Conservation (phyloP, 768 basidiomycete species). For the Rhodotorula babjevae region DNA sequence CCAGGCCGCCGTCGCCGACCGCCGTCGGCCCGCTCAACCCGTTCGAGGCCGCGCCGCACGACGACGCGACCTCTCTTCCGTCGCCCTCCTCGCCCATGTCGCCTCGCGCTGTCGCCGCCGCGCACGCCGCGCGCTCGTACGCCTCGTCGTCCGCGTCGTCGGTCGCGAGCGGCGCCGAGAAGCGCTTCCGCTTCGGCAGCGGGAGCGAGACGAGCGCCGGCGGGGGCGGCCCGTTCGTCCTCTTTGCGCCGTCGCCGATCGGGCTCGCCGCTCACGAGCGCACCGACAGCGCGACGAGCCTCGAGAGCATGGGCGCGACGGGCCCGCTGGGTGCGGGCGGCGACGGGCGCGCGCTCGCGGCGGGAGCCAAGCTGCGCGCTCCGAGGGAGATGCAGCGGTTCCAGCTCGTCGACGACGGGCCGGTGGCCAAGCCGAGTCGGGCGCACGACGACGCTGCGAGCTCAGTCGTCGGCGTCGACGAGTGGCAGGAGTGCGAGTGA, state of each 20-base stretch:
- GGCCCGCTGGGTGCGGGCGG: not conserved
- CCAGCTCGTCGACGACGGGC: not conserved
- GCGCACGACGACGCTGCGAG: not conserved
- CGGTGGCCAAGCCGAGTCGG: not conserved
- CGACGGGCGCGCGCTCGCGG: not conserved
- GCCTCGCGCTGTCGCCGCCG: not conserved
- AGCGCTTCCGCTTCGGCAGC: conserved; percentile 2
- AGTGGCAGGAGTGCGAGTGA: conserved; percentile 24
- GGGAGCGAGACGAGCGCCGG: conserved; percentile 1
- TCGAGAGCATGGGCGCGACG: conserved; percentile 11
- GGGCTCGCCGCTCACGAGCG: not conserved
- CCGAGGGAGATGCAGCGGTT: not conserved
- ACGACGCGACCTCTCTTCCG: not conserved
- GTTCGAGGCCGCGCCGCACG: not conserved
- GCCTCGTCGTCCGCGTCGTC: not conserved
- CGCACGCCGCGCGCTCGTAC: not conserved
- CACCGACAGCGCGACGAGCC: conserved; percentile 17
- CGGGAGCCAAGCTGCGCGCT: not conserved
- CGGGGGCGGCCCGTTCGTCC: not conserved
- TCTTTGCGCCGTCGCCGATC: too few relatives aligned
- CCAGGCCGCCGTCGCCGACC: not conserved
- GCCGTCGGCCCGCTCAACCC: not conserved
- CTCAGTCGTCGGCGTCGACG: conserved; percentile 1
- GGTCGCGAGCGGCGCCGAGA: not conserved
- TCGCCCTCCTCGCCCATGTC: not conserved